A percentile compares a stretch with the other conserved stretches of the same genome.
These are phyloP conservation scores for Phascolomyces articulosus DNA, from an alignment of 371 early-diverging fungal genomes.

Conservation along the genomic window DNA sequence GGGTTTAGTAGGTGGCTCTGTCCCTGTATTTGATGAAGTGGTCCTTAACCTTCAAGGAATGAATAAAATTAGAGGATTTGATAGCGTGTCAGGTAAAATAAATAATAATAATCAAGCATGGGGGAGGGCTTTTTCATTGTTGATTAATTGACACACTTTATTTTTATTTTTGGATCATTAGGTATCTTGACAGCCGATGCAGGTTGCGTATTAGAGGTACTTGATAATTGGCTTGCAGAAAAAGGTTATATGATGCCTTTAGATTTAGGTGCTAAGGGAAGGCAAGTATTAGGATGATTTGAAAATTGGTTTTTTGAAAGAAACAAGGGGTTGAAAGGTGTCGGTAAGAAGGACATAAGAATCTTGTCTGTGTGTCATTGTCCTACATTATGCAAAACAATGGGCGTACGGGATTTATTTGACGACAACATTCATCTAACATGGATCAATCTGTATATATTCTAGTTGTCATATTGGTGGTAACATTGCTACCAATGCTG, in stretches of 20 bases:
- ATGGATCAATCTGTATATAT: too few relatives aligned
- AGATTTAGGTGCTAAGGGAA: constrained; percentile 94
- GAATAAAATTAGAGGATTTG: constrained; percentile 83
- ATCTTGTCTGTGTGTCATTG: too few relatives aligned
- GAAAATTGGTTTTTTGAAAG: not conserved
- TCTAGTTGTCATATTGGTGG: constrained; percentile 92
- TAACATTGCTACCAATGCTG: constrained; percentile 98
- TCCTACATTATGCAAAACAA: constrained; percentile 1
- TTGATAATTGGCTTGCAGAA: constrained; percentile 88
- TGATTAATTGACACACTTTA: not conserved
- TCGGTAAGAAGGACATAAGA: too few relatives aligned
- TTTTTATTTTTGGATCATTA: constrained; percentile 8
- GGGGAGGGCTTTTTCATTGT: too few relatives aligned
- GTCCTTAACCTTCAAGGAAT: constrained; percentile 79
- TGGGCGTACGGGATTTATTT: not conserved
- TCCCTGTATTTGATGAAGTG: constrained; percentile 95
- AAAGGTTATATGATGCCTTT: constrained; percentile 92
- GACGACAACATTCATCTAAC: too few relatives aligned
- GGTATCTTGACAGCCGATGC: constrained; percentile 89
- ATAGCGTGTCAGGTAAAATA: constrained; percentile 75
- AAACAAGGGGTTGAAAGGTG: too few relatives aligned
- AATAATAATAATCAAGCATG: not conserved
- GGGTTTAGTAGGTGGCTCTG: constrained; percentile 89
- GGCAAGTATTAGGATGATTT: constrained; percentile 25
- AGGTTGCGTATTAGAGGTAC: constrained; percentile 88